phyloP scores from a whole-genome alignment of 345 rosid genomes.

The Pseudoturritis turrita region DNA sequence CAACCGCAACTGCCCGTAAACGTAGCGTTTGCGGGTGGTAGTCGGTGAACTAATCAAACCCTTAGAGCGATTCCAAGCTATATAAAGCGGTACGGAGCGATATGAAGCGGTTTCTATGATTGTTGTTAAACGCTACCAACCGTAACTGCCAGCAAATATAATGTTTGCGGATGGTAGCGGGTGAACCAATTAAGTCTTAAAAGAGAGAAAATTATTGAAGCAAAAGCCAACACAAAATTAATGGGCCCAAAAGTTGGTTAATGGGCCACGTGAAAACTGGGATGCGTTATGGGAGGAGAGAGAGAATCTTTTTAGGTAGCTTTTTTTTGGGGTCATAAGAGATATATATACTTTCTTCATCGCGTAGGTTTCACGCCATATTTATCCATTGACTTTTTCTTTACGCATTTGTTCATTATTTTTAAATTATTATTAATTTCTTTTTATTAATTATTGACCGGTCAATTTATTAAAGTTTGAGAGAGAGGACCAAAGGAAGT shows the following conservation, averaged over 20 bases:
- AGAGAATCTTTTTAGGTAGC: slow-evolving; percentile 23
- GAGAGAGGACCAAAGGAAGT: background rate
- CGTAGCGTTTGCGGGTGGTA: no score
- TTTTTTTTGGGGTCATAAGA: background rate
- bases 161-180: no score
- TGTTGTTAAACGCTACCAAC: no score
- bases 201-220: background rate
- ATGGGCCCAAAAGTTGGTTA: slow-evolving; percentile 1
- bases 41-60: no score
- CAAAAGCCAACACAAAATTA: background rate
- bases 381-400: slow-evolving; percentile 29
- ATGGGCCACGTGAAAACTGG: slow-evolving; percentile 32
- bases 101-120: no score
- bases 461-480: slow-evolving; percentile 20
- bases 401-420: background rate
- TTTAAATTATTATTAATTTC: background rate
- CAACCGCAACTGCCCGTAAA: no score
- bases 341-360: background rate
- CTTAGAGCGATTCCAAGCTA: no score
- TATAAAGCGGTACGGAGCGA: no score
- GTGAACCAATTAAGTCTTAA: no score
- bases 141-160: no score
- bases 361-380: slow-evolving; percentile 40
- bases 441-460: background rate
- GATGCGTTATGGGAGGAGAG: slow-evolving; percentile 7